Evolutionary conservation across 371 early-diverging fungal genomes (phyloP), one percentile per base, ranked within the genome.

Genomic region (Paramicrosporidium saccamoebae): DNA sequence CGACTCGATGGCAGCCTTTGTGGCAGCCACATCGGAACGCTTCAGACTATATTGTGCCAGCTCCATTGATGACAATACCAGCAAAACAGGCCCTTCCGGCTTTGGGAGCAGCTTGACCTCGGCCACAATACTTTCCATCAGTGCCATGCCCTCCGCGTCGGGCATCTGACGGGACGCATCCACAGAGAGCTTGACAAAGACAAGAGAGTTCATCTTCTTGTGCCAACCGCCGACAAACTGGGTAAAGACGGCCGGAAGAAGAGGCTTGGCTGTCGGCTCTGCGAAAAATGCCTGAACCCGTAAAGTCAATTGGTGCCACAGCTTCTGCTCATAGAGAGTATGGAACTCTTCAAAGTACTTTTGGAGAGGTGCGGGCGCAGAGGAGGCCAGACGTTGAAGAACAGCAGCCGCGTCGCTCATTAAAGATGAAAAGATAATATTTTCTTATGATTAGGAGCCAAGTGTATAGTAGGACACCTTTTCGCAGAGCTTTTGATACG

Each of bases 301-400:
- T 21, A 60, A 26, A 11, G 90, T 88, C 30, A 92, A 53, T 39
- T 92, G 94, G 44, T 92, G 94, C 88, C 88, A 92, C 22, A 90
- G 51, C 41, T 81, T 88, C 42, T 64, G 50, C 47, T 81, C 86
- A 37, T 82, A 71, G 11, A 79, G 52, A 25, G 73, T 74, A 35
- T 69, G 72, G 42, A 84, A 79, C 7, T 50, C 57, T 16, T 48
- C 36, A 39, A 61, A 81, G 40, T 52, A 62, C 11, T 52, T 53
- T 23, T 62, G 54, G 9, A 86, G 47, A 19, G 52, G 37, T 12
- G 50, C 39, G 5, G 78, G 65, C 2, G 57, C 67, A n/a, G n/a
- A n/a, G n/a, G n/a, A n/a, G n/a, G n/a, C n/a, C n/a, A n/a, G n/a
- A n/a, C n/a, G n/a, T n/a, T n/a, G n/a, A n/a, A n/a, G n/a, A n/a